These are phyloP conservation scores for Fusarium keratoplasticum DNA, from an alignment of 2,329 filamentous ascomycete genomes.

Conservation along the genomic window DNA sequence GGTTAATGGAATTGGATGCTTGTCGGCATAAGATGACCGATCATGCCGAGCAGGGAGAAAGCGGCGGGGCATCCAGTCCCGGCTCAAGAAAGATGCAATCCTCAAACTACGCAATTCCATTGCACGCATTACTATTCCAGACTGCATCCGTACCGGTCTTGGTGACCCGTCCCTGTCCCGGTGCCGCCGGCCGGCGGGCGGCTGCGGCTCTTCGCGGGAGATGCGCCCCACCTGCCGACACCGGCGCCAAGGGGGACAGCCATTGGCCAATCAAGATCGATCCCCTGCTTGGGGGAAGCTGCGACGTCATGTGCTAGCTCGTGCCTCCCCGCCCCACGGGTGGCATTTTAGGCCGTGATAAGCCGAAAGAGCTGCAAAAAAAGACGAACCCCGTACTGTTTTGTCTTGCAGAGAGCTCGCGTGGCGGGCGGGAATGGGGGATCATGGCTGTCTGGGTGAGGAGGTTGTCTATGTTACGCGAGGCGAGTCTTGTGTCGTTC, in stretches of 20 bases:
- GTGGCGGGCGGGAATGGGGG: constrained; percentile 1
- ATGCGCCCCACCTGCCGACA: constrained; percentile 36
- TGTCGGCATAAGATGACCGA: not conserved
- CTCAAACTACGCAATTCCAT: not conserved
- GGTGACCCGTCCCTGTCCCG: not conserved
- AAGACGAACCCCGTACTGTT: not conserved
- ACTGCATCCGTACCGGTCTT: not conserved
- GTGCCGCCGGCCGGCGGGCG: not conserved
- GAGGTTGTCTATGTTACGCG: not conserved
- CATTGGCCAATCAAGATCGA: constrained; percentile 41
- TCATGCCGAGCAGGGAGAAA: not conserved
- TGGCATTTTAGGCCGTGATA: constrained; percentile 45
- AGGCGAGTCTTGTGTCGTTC: constrained; percentile 12
- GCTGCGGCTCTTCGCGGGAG: constrained; percentile 44
- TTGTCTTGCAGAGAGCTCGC: constrained; percentile 12
- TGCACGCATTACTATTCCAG: not conserved
- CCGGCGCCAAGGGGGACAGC: constrained; percentile 29
- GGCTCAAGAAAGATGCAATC: not conserved
- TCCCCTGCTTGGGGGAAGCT: constrained; percentile 20
- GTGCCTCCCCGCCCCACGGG: constrained; percentile 24
- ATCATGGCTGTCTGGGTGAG: not conserved
- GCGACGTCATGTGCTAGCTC: constrained; percentile 42
- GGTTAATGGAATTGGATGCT: not conserved
- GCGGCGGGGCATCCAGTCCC: not conserved
- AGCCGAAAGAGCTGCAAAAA: constrained; percentile 41